A percentile compares a stretch with the other conserved stretches of the same genome.
Evolutionary conservation across 805 yeast genomes (phyloP).

Genomic region (Yarrowia deformans): DNA sequence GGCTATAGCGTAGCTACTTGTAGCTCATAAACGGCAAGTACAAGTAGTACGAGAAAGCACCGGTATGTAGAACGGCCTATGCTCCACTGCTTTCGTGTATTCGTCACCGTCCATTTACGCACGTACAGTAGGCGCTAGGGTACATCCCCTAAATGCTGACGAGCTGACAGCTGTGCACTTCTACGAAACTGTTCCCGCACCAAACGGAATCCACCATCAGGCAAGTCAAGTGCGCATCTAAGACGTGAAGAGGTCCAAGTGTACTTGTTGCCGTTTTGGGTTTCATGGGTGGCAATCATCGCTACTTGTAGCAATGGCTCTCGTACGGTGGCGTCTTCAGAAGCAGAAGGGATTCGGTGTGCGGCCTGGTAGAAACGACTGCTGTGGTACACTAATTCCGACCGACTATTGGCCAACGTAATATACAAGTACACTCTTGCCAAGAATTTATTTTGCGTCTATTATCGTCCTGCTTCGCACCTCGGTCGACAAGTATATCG

Average conservation of each 20-base stretch:
- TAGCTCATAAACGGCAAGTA: too few species aligned
- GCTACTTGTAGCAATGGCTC: too few species aligned
- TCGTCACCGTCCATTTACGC: too few species aligned
- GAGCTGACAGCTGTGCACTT: too few species aligned
- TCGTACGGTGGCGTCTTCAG: background rate
- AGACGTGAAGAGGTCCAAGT: background rate
- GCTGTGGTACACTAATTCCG: background rate
- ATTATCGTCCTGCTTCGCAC: background rate
- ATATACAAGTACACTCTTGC: background rate
- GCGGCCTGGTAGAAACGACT: too few species aligned
- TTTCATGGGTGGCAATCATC: background rate
- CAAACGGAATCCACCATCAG: background rate
- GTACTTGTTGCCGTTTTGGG: constrained; percentile 32
- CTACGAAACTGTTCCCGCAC: background rate
- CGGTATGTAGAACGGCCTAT: too few species aligned
- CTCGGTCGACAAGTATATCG: background rate
- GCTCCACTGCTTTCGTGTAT: too few species aligned
- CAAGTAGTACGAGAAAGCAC: too few species aligned
- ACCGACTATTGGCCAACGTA: background rate
- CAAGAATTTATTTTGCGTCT: background rate
- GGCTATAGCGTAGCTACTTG: too few species aligned
- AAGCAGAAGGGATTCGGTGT: too few species aligned
- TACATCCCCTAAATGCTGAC: too few species aligned
- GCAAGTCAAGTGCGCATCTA: constrained; percentile 3
- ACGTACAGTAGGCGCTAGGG: too few species aligned